Conservation (phyloP, 2,329 filamentous ascomycete genomes). For the Phialophora verrucosa region DNA sequence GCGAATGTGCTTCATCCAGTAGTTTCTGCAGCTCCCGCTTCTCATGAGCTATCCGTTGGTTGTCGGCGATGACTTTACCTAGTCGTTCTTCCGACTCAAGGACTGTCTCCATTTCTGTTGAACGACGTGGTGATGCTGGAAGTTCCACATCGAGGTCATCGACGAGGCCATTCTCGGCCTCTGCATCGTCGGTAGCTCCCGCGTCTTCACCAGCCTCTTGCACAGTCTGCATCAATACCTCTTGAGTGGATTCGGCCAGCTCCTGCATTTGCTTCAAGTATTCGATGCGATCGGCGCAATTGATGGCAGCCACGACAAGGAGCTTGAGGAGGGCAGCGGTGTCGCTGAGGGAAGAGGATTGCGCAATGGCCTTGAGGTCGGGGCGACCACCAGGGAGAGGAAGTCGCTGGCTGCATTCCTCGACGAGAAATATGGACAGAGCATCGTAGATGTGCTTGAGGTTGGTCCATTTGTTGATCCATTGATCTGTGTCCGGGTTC, state of each 20-base stretch:
- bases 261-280: constrained; percentile 59
- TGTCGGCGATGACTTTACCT: constrained; percentile 56
- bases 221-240: constrained; percentile 55
- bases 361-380: constrained; percentile 55
- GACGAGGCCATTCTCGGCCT: constrained; percentile 8
- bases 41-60: constrained; percentile 64
- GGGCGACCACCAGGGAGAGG: constrained; percentile 51
- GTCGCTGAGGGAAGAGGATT: constrained; percentile 51
- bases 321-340: constrained; percentile 65
- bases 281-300: constrained; percentile 61
- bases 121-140: constrained; percentile 27
- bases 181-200: constrained; percentile 40
- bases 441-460: constrained; percentile 56
- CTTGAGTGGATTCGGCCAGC: constrained; percentile 51
- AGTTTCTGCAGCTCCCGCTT: constrained; percentile 57
- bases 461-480: constrained; percentile 57
- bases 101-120: constrained; percentile 48
- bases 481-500: constrained; percentile 50
- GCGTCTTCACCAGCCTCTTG: constrained; percentile 51
- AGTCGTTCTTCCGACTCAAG: constrained; percentile 56
- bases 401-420: constrained; percentile 52
- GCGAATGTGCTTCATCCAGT: constrained; percentile 61
- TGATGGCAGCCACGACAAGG: constrained; percentile 66
- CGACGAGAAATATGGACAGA: constrained; percentile 52
- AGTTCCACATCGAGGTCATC: constrained; percentile 12